Conservation (phyloP, 2,329 filamentous ascomycete species). For the Fusarium sp. region DNA sequence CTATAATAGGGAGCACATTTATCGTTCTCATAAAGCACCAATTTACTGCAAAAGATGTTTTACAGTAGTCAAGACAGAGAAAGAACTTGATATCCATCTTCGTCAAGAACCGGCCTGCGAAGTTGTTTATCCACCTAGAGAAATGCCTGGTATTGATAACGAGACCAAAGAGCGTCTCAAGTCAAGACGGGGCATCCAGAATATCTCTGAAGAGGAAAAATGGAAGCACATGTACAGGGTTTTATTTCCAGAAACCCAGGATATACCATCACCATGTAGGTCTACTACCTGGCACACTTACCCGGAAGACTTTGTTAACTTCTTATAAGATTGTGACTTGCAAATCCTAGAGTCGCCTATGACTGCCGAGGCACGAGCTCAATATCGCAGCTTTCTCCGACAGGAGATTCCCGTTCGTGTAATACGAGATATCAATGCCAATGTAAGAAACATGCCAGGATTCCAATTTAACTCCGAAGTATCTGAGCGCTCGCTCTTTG, state of each 20-base stretch:
- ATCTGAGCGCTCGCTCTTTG: slow-evolving; percentile 8
- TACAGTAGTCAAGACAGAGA: background rate
- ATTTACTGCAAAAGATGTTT: slow-evolving; percentile 31
- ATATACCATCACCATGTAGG: slow-evolving; percentile 32
- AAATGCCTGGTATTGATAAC: slow-evolving; percentile 13
- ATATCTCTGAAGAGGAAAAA: slow-evolving; percentile 8
- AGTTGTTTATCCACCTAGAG: background rate
- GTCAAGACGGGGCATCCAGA: slow-evolving; percentile 14
- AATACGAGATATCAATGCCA: slow-evolving; percentile 1
- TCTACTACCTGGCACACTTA: rapidly evolving
- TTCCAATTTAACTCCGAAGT: background rate
- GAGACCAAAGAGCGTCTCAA: slow-evolving; percentile 6
- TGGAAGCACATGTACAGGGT: slow-evolving; percentile 33
- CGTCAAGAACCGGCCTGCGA: slow-evolving; percentile 11
- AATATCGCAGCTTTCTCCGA: slow-evolving; percentile 16
- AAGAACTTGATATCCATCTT: slow-evolving; percentile 8
- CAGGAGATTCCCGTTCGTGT: slow-evolving; percentile 16
- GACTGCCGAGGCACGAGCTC: background rate
- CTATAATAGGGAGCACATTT: slow-evolving; percentile 26
- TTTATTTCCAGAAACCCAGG: slow-evolving; percentile 9
- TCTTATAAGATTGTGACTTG: background rate
- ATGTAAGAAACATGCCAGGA: slow-evolving; percentile 10
- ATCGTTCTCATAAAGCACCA: slow-evolving; percentile 10
- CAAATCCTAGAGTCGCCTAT: slow-evolving; percentile 1
- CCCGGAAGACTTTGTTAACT: background rate